Evolutionary conservation across 164 flowering plant genomes (phyloP), one percentile per base, ranked within the genome.

Genomic region (Tetracentron sinense): DNA sequence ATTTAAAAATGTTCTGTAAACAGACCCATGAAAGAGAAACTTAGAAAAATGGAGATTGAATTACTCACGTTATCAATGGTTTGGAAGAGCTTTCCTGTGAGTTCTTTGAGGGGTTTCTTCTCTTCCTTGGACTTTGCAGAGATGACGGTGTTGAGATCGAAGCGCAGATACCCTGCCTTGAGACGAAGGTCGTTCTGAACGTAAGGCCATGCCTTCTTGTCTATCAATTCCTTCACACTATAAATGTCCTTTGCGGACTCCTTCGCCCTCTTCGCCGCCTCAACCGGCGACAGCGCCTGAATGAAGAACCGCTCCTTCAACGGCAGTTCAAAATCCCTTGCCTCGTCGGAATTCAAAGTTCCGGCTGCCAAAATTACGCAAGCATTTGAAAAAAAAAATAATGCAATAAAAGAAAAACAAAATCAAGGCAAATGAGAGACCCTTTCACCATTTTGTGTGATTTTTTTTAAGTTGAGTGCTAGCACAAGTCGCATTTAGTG

Each of bases 171-270:
- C 22, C 20, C 47, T 0, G 97, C 92, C 78, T 23, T 85, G 27
- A 63, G 69, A 20, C 98, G 96, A 25, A 94, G 96, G 64, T 91
- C 96, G 21, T 76, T 88, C 68, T 78, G 89, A 33, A 94, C 98
- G 25, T 83, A 89, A 0, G 97, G 92, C 97, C 98, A 91, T 1
- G 87, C 88, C 78, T 89, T 94, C 84, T 94, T 89, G 75, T 86
- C 90, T 38, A 91, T 94, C 10, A 80, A 61, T 20, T 15, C 46
- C 82, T 94, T 94, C 60, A 94, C 99, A 19, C 58, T 65, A 1
- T 89, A 38, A 35, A 94, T 94, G 0, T 94, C 96, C 67, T 94
- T 86, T 33, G 99, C 99, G 1, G 99, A 86, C 21, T 83, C 96
- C 76, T 94, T 89, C 1, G 82, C 93, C 58, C 97, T 83, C 6